phyloP scores from a whole-genome alignment of 805 yeast species.

The Zygosaccharomyces kombuchaensis region DNA sequence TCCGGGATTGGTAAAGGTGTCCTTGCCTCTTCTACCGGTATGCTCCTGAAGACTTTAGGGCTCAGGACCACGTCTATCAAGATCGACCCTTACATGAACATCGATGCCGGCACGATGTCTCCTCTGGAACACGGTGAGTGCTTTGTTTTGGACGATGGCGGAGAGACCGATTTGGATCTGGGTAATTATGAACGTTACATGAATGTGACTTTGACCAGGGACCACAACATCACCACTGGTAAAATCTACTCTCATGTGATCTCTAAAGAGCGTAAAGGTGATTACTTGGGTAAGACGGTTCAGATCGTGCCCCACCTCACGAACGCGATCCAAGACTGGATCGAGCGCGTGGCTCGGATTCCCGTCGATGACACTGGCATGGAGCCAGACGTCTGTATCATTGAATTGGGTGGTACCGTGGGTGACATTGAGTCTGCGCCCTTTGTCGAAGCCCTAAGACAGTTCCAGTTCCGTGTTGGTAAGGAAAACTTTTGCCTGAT shows the following conservation, averaged over 20 bases:
- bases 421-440: conserved; percentile 99
- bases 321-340: conserved; percentile 97
- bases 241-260: conserved; percentile 92
- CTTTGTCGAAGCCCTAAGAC: conserved; percentile 97
- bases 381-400: conserved; percentile 93
- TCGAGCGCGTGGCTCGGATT: conserved; percentile 82
- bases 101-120: conserved; percentile 99
- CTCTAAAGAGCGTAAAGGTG: conserved; percentile 93
- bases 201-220: conserved; percentile 85
- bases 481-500: conserved; percentile 88
- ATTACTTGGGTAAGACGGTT: conserved; percentile 97
- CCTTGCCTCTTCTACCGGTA: conserved; percentile 94
- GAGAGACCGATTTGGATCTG: conserved; percentile 95
- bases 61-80: conserved; percentile 94
- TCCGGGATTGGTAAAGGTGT: conserved; percentile 99
- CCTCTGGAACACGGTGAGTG: conserved; percentile 99
- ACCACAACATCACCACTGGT: conserved; percentile 98
- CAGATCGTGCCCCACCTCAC: conserved; percentile 99
- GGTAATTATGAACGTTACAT: conserved; percentile 98
- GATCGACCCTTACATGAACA: conserved; percentile 98
- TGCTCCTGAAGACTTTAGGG: conserved; percentile 88
- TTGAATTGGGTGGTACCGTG: conserved; percentile 98
- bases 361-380: conserved; percentile 89
- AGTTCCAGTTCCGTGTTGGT: conserved; percentile 97
- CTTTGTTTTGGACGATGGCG: conserved; percentile 96